Percentiles rank a stretch among this genome's conserved stretches.
Evolutionary conservation across 345 rosid species (phyloP).

Genomic region (Boechera retrofracta): DNA sequence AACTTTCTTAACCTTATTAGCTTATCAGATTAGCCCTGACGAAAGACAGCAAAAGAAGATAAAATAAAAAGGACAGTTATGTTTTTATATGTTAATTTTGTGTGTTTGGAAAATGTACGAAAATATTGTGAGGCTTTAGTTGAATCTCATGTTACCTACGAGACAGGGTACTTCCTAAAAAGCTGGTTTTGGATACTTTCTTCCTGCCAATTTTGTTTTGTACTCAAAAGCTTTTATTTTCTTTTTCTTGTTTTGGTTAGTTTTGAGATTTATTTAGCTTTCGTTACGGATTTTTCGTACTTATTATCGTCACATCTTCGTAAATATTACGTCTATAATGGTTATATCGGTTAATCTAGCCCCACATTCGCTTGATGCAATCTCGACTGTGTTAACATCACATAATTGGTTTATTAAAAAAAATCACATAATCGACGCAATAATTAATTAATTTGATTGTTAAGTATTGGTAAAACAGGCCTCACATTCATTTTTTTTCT

Average conservation of each 20-base stretch:
- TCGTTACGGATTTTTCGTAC: constrained; percentile 17
- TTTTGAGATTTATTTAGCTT: constrained; percentile 44
- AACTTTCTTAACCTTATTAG: constrained; percentile 37
- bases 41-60: constrained; percentile 43
- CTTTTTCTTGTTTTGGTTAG: constrained; percentile 37
- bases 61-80: constrained; percentile 38
- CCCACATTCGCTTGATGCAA: neutral
- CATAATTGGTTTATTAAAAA: neutral
- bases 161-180: constrained; percentile 37
- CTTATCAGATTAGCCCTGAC: constrained; percentile 46
- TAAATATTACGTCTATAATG: constrained; percentile 28
- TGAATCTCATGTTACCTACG: constrained; percentile 40
- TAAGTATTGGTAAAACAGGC: too few relatives aligned
- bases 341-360: neutral
- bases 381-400: neutral
- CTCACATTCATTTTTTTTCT: too few relatives aligned
- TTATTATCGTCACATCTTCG: constrained; percentile 35
- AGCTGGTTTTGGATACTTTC: constrained; percentile 42
- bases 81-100: constrained; percentile 32
- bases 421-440: neutral
- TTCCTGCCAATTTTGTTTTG: constrained; percentile 17
- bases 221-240: constrained; percentile 19
- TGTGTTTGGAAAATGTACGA: constrained; percentile 16
- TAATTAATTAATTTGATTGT: neutral
- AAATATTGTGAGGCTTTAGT: constrained; percentile 43